Base-by-base conservation (phyloP, 306 rosid species). In the Dryas alaskensis region DNA sequence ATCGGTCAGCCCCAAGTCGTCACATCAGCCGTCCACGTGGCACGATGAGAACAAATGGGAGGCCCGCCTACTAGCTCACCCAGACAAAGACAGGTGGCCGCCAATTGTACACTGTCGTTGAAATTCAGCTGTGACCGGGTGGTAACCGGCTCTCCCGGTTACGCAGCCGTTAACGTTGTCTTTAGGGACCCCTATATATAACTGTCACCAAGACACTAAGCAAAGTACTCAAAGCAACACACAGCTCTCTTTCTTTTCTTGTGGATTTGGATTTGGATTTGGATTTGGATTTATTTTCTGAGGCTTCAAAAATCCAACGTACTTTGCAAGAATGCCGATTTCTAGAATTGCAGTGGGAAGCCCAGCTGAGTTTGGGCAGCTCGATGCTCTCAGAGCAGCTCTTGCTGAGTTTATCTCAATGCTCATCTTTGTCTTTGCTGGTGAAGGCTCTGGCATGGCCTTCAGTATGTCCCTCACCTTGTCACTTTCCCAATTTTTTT, bases 361-460 rank as follows among this genome's bases (percentile, higher is more conserved):
- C 54, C 11, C 92, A 2, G 75, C 81, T 0, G 90, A 89, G 76
- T 63, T 82, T 10, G 46, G 78, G 16, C 84, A 84, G 45, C 40
- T 67, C 43, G 89, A 84, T 45, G 74, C 85, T 9, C 81, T 87
- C 17, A 89, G 70, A 65, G 92, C 92, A 11, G 92, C 90, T 4
- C 77, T 87, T 3, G 95, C 95, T 8, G 95, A 89, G 84, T 89
- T 89, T 78, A 83, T 89, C 83, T 87, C 92, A 16, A 76, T 81
- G 77, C 92, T 89, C 72, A 89, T 87, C 75, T 89, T 89, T 55
- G 92, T 89, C 17, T 89, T 89, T 17, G 95, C 95, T 0, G 90
- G 92, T 4, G 89, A 87, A 70, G 97, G 97, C 75, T 85, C 89
- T 7, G 94, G 94, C 73, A 79, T 87, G 83, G 94, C 94, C 17